Evolutionary conservation across 495 filamentous ascomycete species (phyloP).

Genomic region (Glonium stellatum): DNA sequence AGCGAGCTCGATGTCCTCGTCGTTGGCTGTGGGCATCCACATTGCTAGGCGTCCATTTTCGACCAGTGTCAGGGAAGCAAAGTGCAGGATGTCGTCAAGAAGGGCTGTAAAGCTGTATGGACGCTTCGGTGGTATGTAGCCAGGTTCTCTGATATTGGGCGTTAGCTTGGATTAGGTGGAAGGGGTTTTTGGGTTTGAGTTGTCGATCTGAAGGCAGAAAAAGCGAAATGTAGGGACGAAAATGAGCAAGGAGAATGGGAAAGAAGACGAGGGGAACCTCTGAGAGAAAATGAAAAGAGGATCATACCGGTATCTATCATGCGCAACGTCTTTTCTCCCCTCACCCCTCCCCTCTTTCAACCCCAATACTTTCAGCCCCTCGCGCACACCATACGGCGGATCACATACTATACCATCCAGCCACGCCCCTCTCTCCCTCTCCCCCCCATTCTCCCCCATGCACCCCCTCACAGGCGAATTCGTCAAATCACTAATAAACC

Average conservation of each 20-base stretch:
- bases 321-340: slow-evolving; percentile 43
- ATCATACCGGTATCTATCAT: slow-evolving; percentile 18
- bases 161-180: no score
- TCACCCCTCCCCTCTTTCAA: slow-evolving; percentile 51
- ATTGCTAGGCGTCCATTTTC: slow-evolving; percentile 74
- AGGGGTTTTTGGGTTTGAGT: no score
- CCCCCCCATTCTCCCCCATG: background rate
- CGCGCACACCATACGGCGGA: slow-evolving; percentile 94
- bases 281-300: no score
- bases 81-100: slow-evolving; percentile 80
- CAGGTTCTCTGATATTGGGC: slow-evolving; percentile 11
- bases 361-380: slow-evolving; percentile 83
- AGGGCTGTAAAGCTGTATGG: slow-evolving; percentile 88
- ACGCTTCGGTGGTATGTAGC: slow-evolving; percentile 82
- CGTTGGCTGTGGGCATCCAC: slow-evolving; percentile 94
- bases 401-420: slow-evolving; percentile 95
- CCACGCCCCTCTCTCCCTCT: slow-evolving; percentile 39
- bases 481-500: slow-evolving; percentile 80
- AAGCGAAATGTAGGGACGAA: no score
- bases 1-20: slow-evolving; percentile 56
- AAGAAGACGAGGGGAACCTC: no score
- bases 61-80: slow-evolving; percentile 72
- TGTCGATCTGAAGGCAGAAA: no score
- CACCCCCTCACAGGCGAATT: slow-evolving; percentile 64
- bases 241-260: no score